Evolutionary conservation across 768 basidiomycete species (phyloP).

Genomic region (Russula compacta): DNA sequence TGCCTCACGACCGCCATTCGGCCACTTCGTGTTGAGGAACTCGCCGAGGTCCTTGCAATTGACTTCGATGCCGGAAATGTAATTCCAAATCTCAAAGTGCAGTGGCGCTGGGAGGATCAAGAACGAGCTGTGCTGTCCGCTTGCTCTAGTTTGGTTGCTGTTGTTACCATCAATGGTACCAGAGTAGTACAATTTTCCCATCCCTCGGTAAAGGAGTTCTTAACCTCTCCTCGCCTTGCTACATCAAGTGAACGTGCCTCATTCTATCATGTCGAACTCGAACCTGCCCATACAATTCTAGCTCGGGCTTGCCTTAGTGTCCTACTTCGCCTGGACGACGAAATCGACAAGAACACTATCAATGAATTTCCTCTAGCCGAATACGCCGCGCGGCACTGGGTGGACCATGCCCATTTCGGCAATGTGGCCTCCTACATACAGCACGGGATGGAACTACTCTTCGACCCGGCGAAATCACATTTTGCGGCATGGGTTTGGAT

Average conservation of each 20-base stretch:
- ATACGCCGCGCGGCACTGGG: not conserved
- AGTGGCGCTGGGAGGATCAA: not conserved
- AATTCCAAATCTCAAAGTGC: not conserved
- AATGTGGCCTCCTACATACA: not conserved
- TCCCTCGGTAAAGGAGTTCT: not conserved
- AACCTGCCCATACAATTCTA: not conserved
- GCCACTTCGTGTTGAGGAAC: constrained; percentile 1
- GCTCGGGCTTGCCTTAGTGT: not conserved
- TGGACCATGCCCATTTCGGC: not conserved
- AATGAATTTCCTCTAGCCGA: not conserved
- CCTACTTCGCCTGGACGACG: not conserved
- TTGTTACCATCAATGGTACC: not conserved
- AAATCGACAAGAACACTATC: not conserved
- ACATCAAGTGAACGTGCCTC: not conserved
- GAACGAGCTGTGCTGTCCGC: not conserved
- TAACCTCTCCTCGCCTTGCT: not conserved
- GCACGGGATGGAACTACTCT: not conserved
- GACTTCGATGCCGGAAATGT: not conserved
- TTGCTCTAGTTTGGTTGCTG: not conserved
- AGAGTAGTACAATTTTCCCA: not conserved
- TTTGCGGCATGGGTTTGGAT: not conserved
- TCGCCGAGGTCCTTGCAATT: not conserved
- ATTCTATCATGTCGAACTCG: not conserved
- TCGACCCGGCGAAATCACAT: not conserved
- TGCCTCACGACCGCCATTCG: not conserved